phyloP scores from a whole-genome alignment of 495 filamentous ascomycete genomes.

The Aspergillus egyptiacus region DNA sequence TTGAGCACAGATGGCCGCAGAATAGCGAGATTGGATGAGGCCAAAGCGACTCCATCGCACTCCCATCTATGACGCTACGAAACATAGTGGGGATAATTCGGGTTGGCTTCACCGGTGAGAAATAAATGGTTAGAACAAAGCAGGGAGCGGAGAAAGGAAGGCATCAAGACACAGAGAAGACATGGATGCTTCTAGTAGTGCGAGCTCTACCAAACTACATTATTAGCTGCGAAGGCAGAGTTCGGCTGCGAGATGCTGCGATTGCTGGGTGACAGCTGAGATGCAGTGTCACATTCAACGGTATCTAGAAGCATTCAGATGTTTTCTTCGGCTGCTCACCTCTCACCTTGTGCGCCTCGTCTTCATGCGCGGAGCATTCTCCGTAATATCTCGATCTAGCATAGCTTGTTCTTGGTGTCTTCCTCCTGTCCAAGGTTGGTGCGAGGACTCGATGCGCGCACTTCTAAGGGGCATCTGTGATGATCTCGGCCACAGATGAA shows the following conservation, averaged over 20 bases:
- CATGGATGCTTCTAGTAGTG: conserved; percentile 11
- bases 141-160: conserved; percentile 14
- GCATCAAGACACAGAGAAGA: conserved; percentile 5
- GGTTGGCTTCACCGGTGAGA: conserved; percentile 21
- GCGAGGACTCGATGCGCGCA: too few species aligned
- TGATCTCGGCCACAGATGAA: too few species aligned
- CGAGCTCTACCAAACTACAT: too few species aligned
- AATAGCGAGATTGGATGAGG: conserved; percentile 2
- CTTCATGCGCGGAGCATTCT: background rate
- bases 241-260: too few species aligned
- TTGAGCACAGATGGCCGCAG: background rate
- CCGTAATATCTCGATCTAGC: background rate
- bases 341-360: background rate
- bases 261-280: background rate
- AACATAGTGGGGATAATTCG: conserved; percentile 15
- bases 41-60: conserved; percentile 9
- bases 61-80: conserved; percentile 22
- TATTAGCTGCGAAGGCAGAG: too few species aligned
- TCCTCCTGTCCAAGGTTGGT: too few species aligned
- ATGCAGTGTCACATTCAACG: background rate
- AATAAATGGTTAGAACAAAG: conserved; percentile 21
- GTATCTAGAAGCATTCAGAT: too few species aligned
- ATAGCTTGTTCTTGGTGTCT: conserved; percentile 4
- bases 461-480: too few species aligned
- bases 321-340: background rate